These are phyloP conservation scores for Parietaria judaica DNA, from an alignment of 306 rosid genomes.

Conservation along the genomic window DNA sequence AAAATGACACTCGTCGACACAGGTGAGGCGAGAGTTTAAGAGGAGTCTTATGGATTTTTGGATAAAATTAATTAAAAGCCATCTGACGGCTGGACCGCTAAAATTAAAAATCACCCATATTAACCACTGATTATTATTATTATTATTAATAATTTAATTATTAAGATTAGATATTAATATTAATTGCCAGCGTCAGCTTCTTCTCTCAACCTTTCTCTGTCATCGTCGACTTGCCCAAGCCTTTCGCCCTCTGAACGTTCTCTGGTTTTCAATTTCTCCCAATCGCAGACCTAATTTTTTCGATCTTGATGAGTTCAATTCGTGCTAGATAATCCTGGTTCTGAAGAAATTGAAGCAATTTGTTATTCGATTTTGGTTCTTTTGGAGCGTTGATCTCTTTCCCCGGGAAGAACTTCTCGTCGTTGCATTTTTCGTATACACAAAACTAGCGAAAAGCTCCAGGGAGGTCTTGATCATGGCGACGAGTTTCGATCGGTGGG, in stretches of 20 bases:
- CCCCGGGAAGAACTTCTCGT: conserved; percentile 17
- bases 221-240: conserved; percentile 5
- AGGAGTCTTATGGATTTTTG: background rate
- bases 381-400: no score
- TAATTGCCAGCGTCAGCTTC: conserved; percentile 7
- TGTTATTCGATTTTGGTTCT: no score
- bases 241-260: background rate
- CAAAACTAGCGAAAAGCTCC: background rate
- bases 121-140: background rate
- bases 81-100: conserved; percentile 1
- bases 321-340: no score
- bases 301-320: background rate
- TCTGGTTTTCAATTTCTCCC: background rate
- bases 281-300: background rate
- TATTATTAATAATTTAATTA: background rate
- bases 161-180: background rate
- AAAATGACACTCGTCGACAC: no score
- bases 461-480: conserved; percentile 36
- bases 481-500: conserved; percentile 89
- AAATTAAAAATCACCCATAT: background rate
- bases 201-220: background rate
- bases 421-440: background rate
- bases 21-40: no score
- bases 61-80: background rate
- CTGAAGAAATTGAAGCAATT: background rate